Conservation (phyloP, 1,284 basidiomycete genomes). For the Polyporus tsugae region DNA sequence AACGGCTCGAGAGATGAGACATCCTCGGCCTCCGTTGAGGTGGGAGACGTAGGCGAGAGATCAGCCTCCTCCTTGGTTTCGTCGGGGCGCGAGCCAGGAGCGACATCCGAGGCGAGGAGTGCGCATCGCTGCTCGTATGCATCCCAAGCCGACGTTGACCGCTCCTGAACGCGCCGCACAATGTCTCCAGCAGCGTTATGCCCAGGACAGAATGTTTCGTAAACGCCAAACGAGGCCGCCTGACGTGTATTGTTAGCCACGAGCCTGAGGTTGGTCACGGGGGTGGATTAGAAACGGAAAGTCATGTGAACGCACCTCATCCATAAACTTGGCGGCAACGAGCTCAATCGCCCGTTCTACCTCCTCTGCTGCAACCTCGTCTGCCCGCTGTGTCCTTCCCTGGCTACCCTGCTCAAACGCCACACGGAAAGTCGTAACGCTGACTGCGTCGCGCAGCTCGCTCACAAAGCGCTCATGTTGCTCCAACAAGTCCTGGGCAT, state of each 20-base stretch:
- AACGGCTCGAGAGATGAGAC: slow-evolving; percentile 7
- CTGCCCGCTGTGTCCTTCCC: slow-evolving; percentile 14
- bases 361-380: slow-evolving; percentile 22
- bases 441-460: slow-evolving; percentile 63
- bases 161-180: slow-evolving; percentile 68
- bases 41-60: slow-evolving; percentile 14
- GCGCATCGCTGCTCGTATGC: slow-evolving; percentile 78
- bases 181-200: slow-evolving; percentile 83
- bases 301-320: slow-evolving; percentile 35
- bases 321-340: slow-evolving; percentile 38
- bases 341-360: slow-evolving; percentile 39
- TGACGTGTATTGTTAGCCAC: slow-evolving; percentile 38
- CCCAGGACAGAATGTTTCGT: slow-evolving; percentile 85
- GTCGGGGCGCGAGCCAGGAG: slow-evolving; percentile 20
- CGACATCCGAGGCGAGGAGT: slow-evolving; percentile 33
- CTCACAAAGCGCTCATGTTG: slow-evolving; percentile 78
- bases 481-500: slow-evolving; percentile 76
- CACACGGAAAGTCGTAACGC: slow-evolving; percentile 54
- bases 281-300: not conserved
- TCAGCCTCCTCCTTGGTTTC: slow-evolving; percentile 18
- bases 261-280: slow-evolving; percentile 10
- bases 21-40: slow-evolving; percentile 20
- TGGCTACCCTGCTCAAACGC: slow-evolving; percentile 28
- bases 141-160: slow-evolving; percentile 77
- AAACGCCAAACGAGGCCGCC: slow-evolving; percentile 79